These are phyloP conservation scores for Oleoguttula mirabilis DNA, from an alignment of 495 filamentous ascomycete species.

Conservation along the genomic window DNA sequence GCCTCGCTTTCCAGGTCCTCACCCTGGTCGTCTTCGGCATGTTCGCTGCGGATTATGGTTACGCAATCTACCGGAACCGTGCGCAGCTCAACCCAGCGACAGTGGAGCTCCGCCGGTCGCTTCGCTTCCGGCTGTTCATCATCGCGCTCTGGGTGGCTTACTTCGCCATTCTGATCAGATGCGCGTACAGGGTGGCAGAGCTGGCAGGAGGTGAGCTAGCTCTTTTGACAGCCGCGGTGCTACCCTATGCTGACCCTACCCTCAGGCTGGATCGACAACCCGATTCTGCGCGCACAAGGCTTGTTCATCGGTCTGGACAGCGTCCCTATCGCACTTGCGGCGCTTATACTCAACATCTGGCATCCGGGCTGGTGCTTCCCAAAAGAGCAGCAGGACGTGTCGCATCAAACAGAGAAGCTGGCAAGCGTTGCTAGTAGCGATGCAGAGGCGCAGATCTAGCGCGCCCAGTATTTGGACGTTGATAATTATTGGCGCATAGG, in stretches of 20 bases:
- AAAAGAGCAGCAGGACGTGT: slow-evolving; percentile 4
- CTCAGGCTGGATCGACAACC: slow-evolving; percentile 23
- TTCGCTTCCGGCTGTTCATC: slow-evolving; percentile 35
- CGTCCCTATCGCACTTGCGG: slow-evolving; percentile 24
- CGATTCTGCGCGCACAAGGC: slow-evolving; percentile 33
- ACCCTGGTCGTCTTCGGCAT: slow-evolving; percentile 39
- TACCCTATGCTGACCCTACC: slow-evolving; percentile 16
- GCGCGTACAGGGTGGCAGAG: slow-evolving; percentile 41
- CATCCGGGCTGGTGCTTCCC: slow-evolving; percentile 23
- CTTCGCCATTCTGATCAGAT: slow-evolving; percentile 36
- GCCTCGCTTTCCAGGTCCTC: slow-evolving; percentile 36
- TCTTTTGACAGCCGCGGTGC: too few species aligned
- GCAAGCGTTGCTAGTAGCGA: too few species aligned
- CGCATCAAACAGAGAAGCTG: too few species aligned
- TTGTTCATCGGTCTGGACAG: slow-evolving; percentile 42
- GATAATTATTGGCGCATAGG: too few species aligned
- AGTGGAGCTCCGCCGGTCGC: slow-evolving; percentile 14
- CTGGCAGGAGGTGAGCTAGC: slow-evolving; percentile 26
- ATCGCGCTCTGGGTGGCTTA: slow-evolving; percentile 34
- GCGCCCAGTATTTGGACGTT: too few species aligned
- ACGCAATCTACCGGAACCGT: slow-evolving; percentile 24
- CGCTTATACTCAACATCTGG: slow-evolving; percentile 19
- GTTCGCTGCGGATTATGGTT: slow-evolving; percentile 33
- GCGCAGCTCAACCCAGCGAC: slow-evolving; percentile 9
- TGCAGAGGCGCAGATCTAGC: too few species aligned